phyloP scores from a whole-genome alignment of 495 filamentous ascomycete genomes.

The Aspergillus cavernicola region DNA sequence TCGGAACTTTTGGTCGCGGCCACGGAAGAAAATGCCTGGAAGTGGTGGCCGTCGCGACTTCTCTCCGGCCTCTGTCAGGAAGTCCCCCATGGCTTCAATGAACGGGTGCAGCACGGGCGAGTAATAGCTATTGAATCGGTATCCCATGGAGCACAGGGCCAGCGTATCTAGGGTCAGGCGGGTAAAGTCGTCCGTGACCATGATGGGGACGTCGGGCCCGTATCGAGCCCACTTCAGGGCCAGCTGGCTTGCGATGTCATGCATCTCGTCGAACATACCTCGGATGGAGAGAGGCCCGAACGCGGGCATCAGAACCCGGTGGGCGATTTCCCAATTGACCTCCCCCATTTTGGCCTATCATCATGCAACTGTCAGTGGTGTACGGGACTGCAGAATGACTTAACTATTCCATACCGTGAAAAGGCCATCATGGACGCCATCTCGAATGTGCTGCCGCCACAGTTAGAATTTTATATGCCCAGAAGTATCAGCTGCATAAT shows the following conservation, averaged over 20 bases:
- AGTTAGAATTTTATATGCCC: too few species aligned
- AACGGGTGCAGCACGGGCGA: constrained; percentile 64
- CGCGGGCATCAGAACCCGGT: constrained; percentile 61
- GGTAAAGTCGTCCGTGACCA: constrained; percentile 68
- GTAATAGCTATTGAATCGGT: constrained; percentile 74
- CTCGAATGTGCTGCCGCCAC: constrained; percentile 51
- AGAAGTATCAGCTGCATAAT: too few species aligned
- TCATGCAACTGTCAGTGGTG: too few species aligned
- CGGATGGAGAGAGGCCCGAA: constrained; percentile 69
- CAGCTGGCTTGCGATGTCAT: constrained; percentile 68
- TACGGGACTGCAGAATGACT: too few species aligned
- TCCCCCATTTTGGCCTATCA: constrained; percentile 40
- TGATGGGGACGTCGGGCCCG: constrained; percentile 53
- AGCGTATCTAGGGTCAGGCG: constrained; percentile 70
- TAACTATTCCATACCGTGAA: constrained; percentile 71
- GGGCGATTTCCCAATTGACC: constrained; percentile 67
- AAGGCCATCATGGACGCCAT: constrained; percentile 61
- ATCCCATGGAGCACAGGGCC: constrained; percentile 69
- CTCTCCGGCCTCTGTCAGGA: constrained; percentile 52
- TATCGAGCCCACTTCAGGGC: constrained; percentile 71
- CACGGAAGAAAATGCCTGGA: constrained; percentile 45
- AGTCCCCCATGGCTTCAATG: constrained; percentile 58
- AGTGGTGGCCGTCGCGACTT: constrained; percentile 51
- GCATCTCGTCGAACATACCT: constrained; percentile 69
- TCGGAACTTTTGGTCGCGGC: constrained; percentile 53